phyloP scores from a whole-genome alignment of 2,329 filamentous ascomycete genomes.

The Berkeleyomyces basicola region DNA sequence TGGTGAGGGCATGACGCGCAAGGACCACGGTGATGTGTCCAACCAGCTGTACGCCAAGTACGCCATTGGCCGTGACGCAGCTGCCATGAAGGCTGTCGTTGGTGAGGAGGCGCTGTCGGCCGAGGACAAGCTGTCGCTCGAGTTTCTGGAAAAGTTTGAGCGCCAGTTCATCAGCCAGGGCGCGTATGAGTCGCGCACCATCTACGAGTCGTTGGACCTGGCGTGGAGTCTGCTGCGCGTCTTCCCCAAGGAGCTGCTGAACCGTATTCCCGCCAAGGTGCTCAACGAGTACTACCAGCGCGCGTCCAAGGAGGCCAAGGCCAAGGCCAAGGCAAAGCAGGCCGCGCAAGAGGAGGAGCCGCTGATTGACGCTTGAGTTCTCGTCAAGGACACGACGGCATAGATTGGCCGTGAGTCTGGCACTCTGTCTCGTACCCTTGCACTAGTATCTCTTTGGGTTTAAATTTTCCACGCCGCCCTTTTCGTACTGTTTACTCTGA shows the following conservation, averaged over 20 bases:
- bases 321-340: slow-evolving; percentile 39
- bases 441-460: no score
- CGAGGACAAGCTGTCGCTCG: slow-evolving; percentile 93
- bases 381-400: background rate
- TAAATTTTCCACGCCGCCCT: no score
- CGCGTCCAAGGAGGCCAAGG: slow-evolving; percentile 44
- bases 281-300: slow-evolving; percentile 72
- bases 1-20: slow-evolving; percentile 88
- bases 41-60: slow-evolving; percentile 99
- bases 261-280: slow-evolving; percentile 75
- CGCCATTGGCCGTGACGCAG: slow-evolving; percentile 94
- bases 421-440: background rate
- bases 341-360: slow-evolving; percentile 36
- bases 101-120: slow-evolving; percentile 91
- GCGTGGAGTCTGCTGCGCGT: slow-evolving; percentile 94
- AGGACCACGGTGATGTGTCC: slow-evolving; percentile 94
- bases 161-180: slow-evolving; percentile 85
- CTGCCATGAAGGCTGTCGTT: slow-evolving; percentile 98
- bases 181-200: slow-evolving; percentile 77
- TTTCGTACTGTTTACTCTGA: no score
- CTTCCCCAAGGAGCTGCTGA: slow-evolving; percentile 94
- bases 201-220: slow-evolving; percentile 86
- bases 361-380: slow-evolving; percentile 40
- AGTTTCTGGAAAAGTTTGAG: slow-evolving; percentile 98
- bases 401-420: background rate